Evolutionary conservation across 2,329 filamentous ascomycete species (phyloP), one percentile per base, ranked within the genome.

Genomic region (Aspergillus bombycis): DNA sequence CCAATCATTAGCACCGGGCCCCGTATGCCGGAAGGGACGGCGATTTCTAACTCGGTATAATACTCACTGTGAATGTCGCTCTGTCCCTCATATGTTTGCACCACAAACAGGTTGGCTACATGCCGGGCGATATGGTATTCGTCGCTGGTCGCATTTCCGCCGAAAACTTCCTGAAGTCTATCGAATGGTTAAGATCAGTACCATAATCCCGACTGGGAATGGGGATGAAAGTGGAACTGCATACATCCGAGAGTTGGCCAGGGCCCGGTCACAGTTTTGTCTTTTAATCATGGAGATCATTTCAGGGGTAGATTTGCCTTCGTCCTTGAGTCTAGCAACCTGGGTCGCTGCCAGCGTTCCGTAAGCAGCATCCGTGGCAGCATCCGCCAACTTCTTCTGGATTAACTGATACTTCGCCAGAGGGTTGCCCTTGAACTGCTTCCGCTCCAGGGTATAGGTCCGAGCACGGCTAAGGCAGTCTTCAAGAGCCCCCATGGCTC

Each of bases 241-340:
- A 73, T 80, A 86, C 75, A 85, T 82, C 68, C 95, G 86, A 23
- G 93, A 89, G 69, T 94, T 93, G 34, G 86, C 82, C 72, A 99
- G 82, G 19, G 95, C 95, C 58, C 90, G 84, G 79, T 99, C 95
- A 79, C 95, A 99, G 80, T 99, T 99, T 82, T 98, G 94, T 70
- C 95, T 86, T 86, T 99, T 99, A 76, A 98, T 89, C 92, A 99
- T 90, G 10, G 86, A 89, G 73, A 99, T 96, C 94, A 98, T 98
- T 82, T 99, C 95, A 8, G 95, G 94, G 3, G 91, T 89, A 28
- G 87, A 88, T 78, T 93, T 92, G 67, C 94, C 94, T 75, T 92
- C 89, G 72, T 98, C 94, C 85, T 97, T 98, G 62, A 98, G 86
- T 65, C 94, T 85, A 58, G 93, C 94, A 41, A 98, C 94, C 79